These are phyloP conservation scores for Fusarium metavorans DNA, from an alignment of 2,329 filamentous ascomycete genomes.

Conservation along the genomic window DNA sequence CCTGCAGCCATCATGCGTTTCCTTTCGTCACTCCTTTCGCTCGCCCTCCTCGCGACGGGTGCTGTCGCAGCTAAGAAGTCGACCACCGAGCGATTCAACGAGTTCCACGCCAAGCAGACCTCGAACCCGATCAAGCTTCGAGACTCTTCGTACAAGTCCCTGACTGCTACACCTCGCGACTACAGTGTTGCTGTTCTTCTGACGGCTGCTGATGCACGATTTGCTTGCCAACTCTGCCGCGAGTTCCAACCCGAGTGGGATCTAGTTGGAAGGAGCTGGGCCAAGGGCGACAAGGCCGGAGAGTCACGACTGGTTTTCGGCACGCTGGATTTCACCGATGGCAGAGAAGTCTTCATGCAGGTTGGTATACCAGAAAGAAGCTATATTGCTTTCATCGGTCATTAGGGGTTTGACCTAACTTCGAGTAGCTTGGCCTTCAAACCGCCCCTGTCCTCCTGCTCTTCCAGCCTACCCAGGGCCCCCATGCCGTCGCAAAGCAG, in stretches of 20 bases:
- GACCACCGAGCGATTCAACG: conserved; percentile 73
- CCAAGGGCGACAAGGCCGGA: conserved; percentile 81
- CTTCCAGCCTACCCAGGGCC: conserved; percentile 87
- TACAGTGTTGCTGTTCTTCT: conserved; percentile 86
- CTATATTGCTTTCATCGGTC: neutral
- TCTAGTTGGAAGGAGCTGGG: conserved; percentile 86
- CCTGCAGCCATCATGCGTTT: conserved; percentile 72
- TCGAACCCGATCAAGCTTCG: conserved; percentile 80
- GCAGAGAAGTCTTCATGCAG: conserved; percentile 86
- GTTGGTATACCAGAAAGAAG: conserved; percentile 58
- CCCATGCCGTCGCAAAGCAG: conserved; percentile 76
- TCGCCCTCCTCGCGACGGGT: conserved; percentile 71
- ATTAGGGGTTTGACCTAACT: conserved; percentile 15
- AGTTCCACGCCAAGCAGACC: conserved; percentile 75
- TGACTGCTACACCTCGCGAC: conserved; percentile 84
- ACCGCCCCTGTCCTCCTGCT: conserved; percentile 91
- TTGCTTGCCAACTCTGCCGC: conserved; percentile 86
- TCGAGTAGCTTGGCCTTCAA: conserved; percentile 83
- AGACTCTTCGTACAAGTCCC: conserved; percentile 78
- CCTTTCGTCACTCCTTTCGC: conserved; percentile 71
- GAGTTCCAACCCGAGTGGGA: conserved; percentile 98
- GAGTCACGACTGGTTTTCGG: conserved; percentile 82
- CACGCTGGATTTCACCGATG: conserved; percentile 88
- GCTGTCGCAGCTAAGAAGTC: conserved; percentile 75
- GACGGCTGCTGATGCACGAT: conserved; percentile 86